phyloP scores from a whole-genome alignment of 352 stramenopile genomes.

The Pythium sp. region DNA sequence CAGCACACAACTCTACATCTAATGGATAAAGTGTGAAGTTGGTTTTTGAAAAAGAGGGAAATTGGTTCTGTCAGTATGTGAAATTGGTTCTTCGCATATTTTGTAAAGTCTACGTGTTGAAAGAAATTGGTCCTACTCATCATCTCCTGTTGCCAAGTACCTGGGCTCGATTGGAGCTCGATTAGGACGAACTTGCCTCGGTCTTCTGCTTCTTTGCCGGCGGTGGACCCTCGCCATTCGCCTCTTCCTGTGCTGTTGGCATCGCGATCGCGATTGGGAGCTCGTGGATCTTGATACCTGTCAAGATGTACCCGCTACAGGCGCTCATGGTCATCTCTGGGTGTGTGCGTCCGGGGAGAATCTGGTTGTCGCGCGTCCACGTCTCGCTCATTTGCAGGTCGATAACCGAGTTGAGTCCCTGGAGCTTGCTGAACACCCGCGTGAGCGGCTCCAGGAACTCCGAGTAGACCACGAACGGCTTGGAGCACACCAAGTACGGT shows the following conservation, averaged over 20 bases:
- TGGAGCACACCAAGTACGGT: slow-evolving; percentile 87
- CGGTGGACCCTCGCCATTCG: not conserved
- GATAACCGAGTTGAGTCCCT: slow-evolving; percentile 90
- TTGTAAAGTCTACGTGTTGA: not conserved
- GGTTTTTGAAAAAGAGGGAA: not conserved
- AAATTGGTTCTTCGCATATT: not conserved
- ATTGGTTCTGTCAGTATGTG: not conserved
- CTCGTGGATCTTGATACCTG: slow-evolving; percentile 88
- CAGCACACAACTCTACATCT: not conserved
- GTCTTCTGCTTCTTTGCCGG: slow-evolving; percentile 20
- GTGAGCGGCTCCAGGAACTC: slow-evolving; percentile 93
- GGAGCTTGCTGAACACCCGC: slow-evolving; percentile 85
- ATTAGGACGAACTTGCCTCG: slow-evolving; percentile 10
- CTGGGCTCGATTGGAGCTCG: not conserved
- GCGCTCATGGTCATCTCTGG: slow-evolving; percentile 97
- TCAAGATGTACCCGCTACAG: slow-evolving; percentile 94
- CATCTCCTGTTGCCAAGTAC: not conserved
- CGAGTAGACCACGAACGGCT: slow-evolving; percentile 95
- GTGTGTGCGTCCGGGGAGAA: slow-evolving; percentile 91
- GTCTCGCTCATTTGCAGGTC: slow-evolving; percentile 94
- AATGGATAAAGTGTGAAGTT: not conserved
- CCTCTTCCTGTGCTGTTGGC: not conserved
- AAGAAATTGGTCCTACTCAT: not conserved
- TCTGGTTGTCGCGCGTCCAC: slow-evolving; percentile 95
- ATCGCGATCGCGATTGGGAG: not conserved